Evolutionary conservation across 2,329 filamentous ascomycete species (phyloP), one percentile per base, ranked within the genome.

Genomic region (Gnomoniopsis smithogilvyi): DNA sequence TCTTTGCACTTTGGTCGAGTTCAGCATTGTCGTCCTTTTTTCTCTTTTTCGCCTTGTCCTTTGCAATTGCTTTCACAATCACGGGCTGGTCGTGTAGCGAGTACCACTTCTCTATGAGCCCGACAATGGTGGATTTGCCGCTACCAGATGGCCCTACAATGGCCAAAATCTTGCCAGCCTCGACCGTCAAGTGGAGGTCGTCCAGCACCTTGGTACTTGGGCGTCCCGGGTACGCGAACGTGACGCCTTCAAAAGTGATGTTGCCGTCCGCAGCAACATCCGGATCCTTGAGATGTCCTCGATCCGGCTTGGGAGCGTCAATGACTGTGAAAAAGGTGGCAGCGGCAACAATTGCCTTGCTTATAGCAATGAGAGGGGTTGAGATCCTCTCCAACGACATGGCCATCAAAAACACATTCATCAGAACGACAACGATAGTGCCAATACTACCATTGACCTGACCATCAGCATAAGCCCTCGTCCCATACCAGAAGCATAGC

Each of bases 71-170:
- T 68, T 79, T 80, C 15, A 76, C 77, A 30, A 85, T 78, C n/a
- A 77, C 65, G 56, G 80, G 73, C 60, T 85, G 79, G 6, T 80
- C 76, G 38, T 80, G 74, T 1, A 88, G 75, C 2, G 84, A 82
- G 67, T 92, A 92, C 87, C 88, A 92, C 34, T 88, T 77, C 67
- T 92, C 85, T 3, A 92, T 75, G 2, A 92, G 73, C 0, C 86
- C 87, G 0, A 91, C 83, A 26, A 92, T 84, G 0, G 89, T 92
- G 53, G 85, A 89, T 70, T 92, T 93, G 0, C 90, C 89, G 4
- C 82, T 86, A 0, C 89, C 89, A 2, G 86, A 90, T 0, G 87
- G 83, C 0, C 89, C 89, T 21, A 92, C 89, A 19, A 92, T 87
- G 2, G 89, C 89, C 0, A 88, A 91, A 2, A 87, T 81, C 66